Conservation (phyloP, 108 stramenopile genomes). For the Fragilaria crotonensis region DNA sequence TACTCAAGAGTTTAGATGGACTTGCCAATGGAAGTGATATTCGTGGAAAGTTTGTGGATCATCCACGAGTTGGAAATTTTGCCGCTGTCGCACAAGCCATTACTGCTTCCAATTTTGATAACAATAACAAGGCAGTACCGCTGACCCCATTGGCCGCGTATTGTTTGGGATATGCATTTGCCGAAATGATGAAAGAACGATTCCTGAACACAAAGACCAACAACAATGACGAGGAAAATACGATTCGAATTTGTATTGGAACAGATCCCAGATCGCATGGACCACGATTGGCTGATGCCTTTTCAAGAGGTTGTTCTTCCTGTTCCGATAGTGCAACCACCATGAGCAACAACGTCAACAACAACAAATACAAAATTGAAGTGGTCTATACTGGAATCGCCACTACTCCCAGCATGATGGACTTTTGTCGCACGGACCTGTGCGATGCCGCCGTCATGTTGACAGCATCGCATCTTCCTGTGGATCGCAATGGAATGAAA, state of each 20-base stretch:
- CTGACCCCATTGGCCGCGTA: conserved; percentile 72
- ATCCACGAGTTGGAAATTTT: conserved; percentile 37
- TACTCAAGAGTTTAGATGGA: conserved; percentile 27
- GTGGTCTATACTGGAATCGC: conserved; percentile 68
- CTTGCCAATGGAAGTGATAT: conserved; percentile 62
- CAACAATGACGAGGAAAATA: conserved; percentile 8
- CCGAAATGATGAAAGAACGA: conserved; percentile 16
- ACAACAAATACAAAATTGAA: conserved; percentile 3
- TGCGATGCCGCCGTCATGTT: conserved; percentile 75
- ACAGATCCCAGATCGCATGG: conserved; percentile 68
- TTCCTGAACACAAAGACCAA: background rate
- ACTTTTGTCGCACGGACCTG: conserved; percentile 46
- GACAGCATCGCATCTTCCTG: conserved; percentile 75
- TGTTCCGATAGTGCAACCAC: no score
- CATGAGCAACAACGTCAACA: no score
- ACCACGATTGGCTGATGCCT: conserved; percentile 52
- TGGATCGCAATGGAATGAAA: conserved; percentile 78
- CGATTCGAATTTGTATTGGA: conserved; percentile 49
- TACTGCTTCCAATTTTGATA: conserved; percentile 5
- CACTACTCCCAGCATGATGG: conserved; percentile 63
- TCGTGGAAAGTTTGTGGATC: conserved; percentile 51
- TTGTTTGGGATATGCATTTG: conserved; percentile 65
- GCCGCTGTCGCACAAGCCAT: conserved; percentile 38
- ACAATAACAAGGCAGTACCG: conserved; percentile 12
- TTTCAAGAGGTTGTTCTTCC: conserved; percentile 55